Conservation (phyloP, 441 rosid species). For the Populus hybrid region DNA sequence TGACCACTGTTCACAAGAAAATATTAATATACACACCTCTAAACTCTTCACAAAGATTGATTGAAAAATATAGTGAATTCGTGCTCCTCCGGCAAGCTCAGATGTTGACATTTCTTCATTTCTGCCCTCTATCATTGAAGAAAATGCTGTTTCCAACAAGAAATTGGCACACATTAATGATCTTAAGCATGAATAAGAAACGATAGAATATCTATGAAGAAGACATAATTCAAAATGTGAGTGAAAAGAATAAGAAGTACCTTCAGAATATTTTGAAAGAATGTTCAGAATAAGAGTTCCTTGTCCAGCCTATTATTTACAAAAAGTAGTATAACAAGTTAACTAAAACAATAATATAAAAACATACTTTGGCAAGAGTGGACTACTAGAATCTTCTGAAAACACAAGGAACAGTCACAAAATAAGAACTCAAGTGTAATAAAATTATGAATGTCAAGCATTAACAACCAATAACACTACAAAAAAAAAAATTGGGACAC, state of each 20-base stretch:
- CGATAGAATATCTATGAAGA: slow-evolving; percentile 1
- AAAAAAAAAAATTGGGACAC: not conserved
- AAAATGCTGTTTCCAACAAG: slow-evolving; percentile 59
- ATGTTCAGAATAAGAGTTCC: slow-evolving; percentile 94
- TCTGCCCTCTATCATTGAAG: slow-evolving; percentile 82
- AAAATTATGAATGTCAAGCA: not conserved
- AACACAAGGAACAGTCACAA: not conserved
- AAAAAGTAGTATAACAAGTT: slow-evolving; percentile 2
- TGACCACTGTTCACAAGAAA: not conserved
- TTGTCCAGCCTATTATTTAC: slow-evolving; percentile 74
- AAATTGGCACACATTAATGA: slow-evolving; percentile 13
- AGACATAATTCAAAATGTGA: not conserved
- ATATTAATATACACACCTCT: slow-evolving; percentile 46
- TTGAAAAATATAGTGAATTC: slow-evolving; percentile 83
- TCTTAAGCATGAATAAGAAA: not conserved
- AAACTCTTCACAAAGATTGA: slow-evolving; percentile 78
- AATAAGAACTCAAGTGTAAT: not conserved
- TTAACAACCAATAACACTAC: not conserved
- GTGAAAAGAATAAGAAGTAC: slow-evolving; percentile 30
- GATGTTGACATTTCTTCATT: slow-evolving; percentile 85
- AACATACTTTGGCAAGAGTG: slow-evolving; percentile 1
- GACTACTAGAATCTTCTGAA: not conserved
- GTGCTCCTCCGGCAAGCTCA: slow-evolving; percentile 91
- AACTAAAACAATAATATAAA: slow-evolving; percentile 14
- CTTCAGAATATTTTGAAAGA: slow-evolving; percentile 91